Percentiles rank a stretch among this genome's conserved stretches.
Conservation (phyloP, 176 grass and related monocot species). For the Ensete glaucum region DNA sequence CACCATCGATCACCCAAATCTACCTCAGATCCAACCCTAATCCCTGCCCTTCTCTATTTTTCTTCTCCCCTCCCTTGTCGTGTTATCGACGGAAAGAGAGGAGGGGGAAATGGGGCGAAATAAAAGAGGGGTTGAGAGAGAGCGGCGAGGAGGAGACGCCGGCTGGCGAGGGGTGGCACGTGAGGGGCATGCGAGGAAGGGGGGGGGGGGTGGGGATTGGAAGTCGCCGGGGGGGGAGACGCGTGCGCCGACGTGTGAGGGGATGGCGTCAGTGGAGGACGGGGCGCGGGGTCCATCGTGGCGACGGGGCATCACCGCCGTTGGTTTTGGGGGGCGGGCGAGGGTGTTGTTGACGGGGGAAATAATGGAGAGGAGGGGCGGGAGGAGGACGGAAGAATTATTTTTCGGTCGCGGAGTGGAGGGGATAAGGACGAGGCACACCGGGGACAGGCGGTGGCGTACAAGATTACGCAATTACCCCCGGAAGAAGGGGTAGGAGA, state of each 20-base stretch:
- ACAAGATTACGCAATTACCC: background rate
- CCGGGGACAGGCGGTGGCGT: background rate
- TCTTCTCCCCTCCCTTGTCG: conserved; percentile 11
- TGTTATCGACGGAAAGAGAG: conserved; percentile 13
- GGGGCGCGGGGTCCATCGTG: conserved; percentile 20
- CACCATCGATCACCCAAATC: background rate
- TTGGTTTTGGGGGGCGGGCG: conserved; percentile 25
- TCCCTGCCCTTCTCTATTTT: conserved; percentile 30
- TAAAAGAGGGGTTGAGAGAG: conserved; percentile 27
- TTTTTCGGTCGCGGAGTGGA: background rate
- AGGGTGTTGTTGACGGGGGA: conserved; percentile 57
- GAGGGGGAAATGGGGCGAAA: conserved; percentile 32
- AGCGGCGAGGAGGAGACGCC: conserved; percentile 36
- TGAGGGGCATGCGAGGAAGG: conserved; percentile 28
- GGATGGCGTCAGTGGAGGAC: conserved; percentile 32
- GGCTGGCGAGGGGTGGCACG: conserved; percentile 47
- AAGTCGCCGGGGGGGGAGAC: conserved; percentile 22
- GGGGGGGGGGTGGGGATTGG: conserved; percentile 3
- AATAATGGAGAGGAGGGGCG: conserved; percentile 20
- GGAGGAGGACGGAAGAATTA: background rate
- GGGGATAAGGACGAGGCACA: conserved; percentile 1
- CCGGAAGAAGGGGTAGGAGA: background rate
- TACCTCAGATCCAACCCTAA: conserved; percentile 17
- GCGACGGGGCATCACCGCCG: conserved; percentile 70
- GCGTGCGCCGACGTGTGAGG: conserved; percentile 33